Evolutionary conservation across 73 alveolate genomes (phyloP).

Genomic region (Paramecium sonneborni): DNA sequence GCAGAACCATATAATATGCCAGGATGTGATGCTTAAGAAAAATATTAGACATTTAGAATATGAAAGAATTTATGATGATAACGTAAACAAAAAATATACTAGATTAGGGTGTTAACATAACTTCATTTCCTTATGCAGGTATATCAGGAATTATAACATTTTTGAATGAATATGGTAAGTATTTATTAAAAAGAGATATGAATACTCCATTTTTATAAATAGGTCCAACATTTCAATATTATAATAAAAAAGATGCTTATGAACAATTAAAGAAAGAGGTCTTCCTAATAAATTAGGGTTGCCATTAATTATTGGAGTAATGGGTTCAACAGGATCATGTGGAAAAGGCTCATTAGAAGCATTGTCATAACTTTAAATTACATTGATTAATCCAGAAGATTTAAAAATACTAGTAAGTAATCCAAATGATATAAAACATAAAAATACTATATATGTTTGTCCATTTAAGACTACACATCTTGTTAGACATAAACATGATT

Average conservation of each 20-base stretch:
- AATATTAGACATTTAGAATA: constrained; percentile 81
- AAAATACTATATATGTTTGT: constrained; percentile 60
- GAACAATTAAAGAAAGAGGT: constrained; percentile 69
- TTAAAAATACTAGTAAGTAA: constrained; percentile 58
- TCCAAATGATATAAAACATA: constrained; percentile 48
- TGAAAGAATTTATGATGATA: constrained; percentile 79
- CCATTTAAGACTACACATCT: constrained; percentile 69
- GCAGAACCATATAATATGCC: constrained; percentile 88
- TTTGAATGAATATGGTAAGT: constrained; percentile 84
- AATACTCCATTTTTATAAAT: constrained; percentile 75
- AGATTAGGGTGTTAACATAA: constrained; percentile 68
- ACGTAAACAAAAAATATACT: constrained; percentile 46
- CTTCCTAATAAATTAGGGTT: constrained; percentile 67
- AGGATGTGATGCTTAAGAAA: constrained; percentile 76
- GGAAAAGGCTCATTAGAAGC: constrained; percentile 84
- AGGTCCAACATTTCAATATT: constrained; percentile 78
- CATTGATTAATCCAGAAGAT: constrained; percentile 77
- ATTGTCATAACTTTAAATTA: constrained; percentile 77
- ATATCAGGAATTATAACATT: constrained; percentile 84
- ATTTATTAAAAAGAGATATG: constrained; percentile 70
- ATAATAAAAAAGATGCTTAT: constrained; percentile 69
- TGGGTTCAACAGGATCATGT: constrained; percentile 82
- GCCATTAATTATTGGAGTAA: constrained; percentile 82
- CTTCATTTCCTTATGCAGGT: constrained; percentile 90
- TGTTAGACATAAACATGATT: constrained; percentile 71